These are phyloP conservation scores for Hysterium pulicare DNA, from an alignment of 2,329 filamentous ascomycete species.

Conservation along the genomic window DNA sequence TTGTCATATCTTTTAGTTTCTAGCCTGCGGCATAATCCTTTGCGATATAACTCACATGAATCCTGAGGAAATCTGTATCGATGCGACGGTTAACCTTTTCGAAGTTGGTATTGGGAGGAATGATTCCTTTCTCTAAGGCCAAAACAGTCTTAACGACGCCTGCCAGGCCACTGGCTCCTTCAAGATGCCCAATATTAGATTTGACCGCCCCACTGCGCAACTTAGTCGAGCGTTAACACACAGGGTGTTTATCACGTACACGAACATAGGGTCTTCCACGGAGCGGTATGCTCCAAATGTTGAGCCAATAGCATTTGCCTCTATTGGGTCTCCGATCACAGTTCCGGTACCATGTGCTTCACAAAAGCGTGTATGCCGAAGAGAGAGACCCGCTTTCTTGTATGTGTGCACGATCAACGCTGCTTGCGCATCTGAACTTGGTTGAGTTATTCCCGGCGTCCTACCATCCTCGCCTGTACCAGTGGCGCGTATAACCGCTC, in stretches of 20 bases:
- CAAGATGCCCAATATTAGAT: conserved; percentile 15
- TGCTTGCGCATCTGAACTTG: conserved; percentile 50
- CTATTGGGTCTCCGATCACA: conserved; percentile 33
- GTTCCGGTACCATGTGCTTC: conserved; percentile 46
- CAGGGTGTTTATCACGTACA: conserved; percentile 18
- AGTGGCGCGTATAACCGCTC: conserved; percentile 36
- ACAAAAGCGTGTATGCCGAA: conserved; percentile 4
- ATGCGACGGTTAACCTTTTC: conserved; percentile 10
- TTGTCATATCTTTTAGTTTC: neutral
- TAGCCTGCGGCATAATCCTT: neutral
- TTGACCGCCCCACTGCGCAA: conserved; percentile 11
- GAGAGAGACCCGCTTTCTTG: conserved; percentile 23
- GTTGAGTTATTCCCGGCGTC: conserved; percentile 53
- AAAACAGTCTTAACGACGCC: conserved; percentile 16
- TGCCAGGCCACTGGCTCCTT: conserved; percentile 11
- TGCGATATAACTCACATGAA: neutral
- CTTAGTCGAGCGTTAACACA: neutral
- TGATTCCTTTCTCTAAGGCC: conserved; percentile 10
- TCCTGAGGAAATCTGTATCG: neutral
- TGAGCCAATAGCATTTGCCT: conserved; percentile 3
- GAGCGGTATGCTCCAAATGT: conserved; percentile 4
- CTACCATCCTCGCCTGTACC: conserved; percentile 48
- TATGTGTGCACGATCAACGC: conserved; percentile 35
- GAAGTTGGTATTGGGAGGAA: conserved; percentile 11
- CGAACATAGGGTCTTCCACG: conserved; percentile 18